A percentile compares a stretch with the other conserved stretches of the same genome.
Evolutionary conservation across 345 rosid genomes (phyloP).

Genomic region (Anastatica hierochuntica): DNA sequence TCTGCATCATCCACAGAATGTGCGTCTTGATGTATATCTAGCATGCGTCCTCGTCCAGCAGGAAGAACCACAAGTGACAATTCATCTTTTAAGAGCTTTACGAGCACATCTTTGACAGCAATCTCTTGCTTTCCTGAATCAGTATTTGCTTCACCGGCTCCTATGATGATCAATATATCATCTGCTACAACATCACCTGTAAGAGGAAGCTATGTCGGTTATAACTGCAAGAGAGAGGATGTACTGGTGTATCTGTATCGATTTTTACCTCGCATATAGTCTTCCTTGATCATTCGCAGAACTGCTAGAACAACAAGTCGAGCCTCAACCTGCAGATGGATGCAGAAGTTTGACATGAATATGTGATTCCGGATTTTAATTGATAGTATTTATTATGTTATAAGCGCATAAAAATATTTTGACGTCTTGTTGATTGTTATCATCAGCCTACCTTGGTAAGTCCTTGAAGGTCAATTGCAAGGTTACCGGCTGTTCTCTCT

Average conservation of each 20-base stretch:
- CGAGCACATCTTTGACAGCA: slow-evolving; percentile 44
- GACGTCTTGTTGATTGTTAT: neutral
- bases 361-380: slow-evolving; percentile 6
- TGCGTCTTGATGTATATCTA: slow-evolving; percentile 5
- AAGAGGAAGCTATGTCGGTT: too few relatives aligned
- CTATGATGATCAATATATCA: slow-evolving; percentile 65
- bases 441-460: slow-evolving; percentile 51
- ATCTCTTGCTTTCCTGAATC: slow-evolving; percentile 21
- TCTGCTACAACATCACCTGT: slow-evolving; percentile 60
- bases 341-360: slow-evolving; percentile 6
- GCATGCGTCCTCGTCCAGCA: slow-evolving; percentile 24
- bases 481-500: slow-evolving; percentile 39
- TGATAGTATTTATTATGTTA: neutral
- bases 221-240: too few relatives aligned
- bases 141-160: slow-evolving; percentile 26
- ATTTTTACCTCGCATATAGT: slow-evolving; percentile 41
- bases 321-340: slow-evolving; percentile 66
- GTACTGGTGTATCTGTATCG: neutral
- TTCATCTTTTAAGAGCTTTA: slow-evolving; percentile 49
- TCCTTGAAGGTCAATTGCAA: slow-evolving; percentile 69
- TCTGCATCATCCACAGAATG: slow-evolving; percentile 9
- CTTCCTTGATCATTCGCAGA: slow-evolving; percentile 85
- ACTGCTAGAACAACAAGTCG: slow-evolving; percentile 89
- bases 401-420: neutral
- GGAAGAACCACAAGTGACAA: slow-evolving; percentile 56